Conservation (phyloP, 169 alveolate genomes). For the Plasmodium billcollinsi region DNA sequence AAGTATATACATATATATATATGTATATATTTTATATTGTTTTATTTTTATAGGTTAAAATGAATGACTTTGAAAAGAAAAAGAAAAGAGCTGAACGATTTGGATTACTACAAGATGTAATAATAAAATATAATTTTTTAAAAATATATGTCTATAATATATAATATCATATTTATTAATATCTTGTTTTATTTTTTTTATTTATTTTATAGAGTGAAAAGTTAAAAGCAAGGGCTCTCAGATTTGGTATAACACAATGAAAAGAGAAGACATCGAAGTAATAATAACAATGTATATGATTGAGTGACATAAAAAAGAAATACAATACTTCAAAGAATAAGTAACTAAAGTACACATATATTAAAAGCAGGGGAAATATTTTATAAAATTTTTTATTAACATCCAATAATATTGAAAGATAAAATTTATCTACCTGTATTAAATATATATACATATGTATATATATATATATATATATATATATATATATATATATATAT, state of each 20-base stretch:
- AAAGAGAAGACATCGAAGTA: neutral
- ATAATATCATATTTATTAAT: neutral
- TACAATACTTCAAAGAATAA: too few relatives aligned
- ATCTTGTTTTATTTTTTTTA: neutral
- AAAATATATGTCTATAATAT: neutral
- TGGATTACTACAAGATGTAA: slow-evolving; percentile 58
- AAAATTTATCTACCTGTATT: too few relatives aligned
- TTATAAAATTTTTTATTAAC: too few relatives aligned
- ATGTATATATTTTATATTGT: neutral
- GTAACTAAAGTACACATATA: too few relatives aligned
- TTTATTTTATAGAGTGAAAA: slow-evolving; percentile 39
- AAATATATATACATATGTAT: too few relatives aligned
- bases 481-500: too few relatives aligned
- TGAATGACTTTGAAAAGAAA: slow-evolving; percentile 55
- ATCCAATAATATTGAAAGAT: too few relatives aligned
- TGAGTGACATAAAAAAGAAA: too few relatives aligned
- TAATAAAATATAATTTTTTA: neutral
- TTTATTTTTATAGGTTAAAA: slow-evolving; percentile 15
- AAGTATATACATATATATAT: neutral
- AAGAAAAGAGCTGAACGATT: slow-evolving; percentile 71
- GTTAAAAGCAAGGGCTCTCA: slow-evolving; percentile 69
- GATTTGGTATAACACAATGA: slow-evolving; percentile 64
- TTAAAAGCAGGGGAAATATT: too few relatives aligned
- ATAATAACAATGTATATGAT: neutral
- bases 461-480: too few relatives aligned